Evolutionary conservation across 2,329 filamentous ascomycete genomes (phyloP), one percentile per base, ranked within the genome.

Genomic region (Neurospora sp.): DNA sequence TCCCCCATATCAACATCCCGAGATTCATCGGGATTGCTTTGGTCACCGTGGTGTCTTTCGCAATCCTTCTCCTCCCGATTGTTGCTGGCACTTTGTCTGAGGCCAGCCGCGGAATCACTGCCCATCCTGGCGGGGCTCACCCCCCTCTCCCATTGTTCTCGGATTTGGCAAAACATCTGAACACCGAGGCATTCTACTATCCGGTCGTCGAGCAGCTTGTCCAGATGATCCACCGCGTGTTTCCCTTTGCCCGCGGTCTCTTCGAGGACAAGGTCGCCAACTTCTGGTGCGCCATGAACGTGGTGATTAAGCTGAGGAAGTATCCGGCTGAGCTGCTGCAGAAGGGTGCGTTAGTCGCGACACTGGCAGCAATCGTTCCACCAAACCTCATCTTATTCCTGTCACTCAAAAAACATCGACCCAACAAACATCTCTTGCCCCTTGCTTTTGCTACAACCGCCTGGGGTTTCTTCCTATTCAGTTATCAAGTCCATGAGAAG

Each of bases 211-310:
- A 96, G 76, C 93, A 97, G 79, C 76, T 96, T 41, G 84, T 90
- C 0, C 96, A 99, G 80, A 87, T 93, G 75, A 81, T 97, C 11
- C 92, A 97, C 78, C 91, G 96, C n/a, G 87, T 98, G 70, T 98
- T 99, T 76, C 96, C 96, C 0, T 97, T 99, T 77, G 89, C 94
- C 1, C 89, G 96, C n/a, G 96, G 96, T 3, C 83, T 99, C 6
- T 99, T 98, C 76, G 96, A 99, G 81, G 96, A 98, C 83, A 99
- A 99, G 81, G 96, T 99, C 23, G 96, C 96, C 77, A 99, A 99
- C 78, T 91, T 97, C 76, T 99, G 96, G 96, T 99, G 96, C 78
- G 91, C 93, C 4, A 85, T 95, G 69, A 96, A 98, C 78, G 91
- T 96, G 0, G 85, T 96, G 69, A 85, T 97, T 82, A 99, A 99